These are phyloP conservation scores for Mucor irregularis DNA, from an alignment of 371 early-diverging fungal species.

Conservation along the genomic window DNA sequence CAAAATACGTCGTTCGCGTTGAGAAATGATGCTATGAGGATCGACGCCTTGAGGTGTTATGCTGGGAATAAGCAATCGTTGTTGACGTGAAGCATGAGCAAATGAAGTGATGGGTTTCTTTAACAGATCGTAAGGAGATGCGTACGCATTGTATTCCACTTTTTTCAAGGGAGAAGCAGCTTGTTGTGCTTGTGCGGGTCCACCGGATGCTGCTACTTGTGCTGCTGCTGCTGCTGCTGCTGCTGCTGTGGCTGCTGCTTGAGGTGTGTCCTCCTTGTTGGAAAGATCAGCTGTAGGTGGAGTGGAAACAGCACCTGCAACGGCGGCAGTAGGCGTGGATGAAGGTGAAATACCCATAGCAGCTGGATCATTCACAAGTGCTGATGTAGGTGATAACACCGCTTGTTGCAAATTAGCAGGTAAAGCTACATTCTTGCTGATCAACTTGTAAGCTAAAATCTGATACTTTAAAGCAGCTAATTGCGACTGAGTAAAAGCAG, in stretches of 20 bases:
- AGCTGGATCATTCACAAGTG: background rate
- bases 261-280: background rate
- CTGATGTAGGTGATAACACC: constrained; percentile 54
- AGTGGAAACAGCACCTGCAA: background rate
- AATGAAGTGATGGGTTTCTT: constrained; percentile 50
- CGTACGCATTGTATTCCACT: constrained; percentile 30
- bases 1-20: constrained; percentile 73
- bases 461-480: constrained; percentile 72
- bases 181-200: too few relatives aligned
- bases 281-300: background rate
- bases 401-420: constrained; percentile 72
- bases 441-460: constrained; percentile 78
- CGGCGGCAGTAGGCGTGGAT: background rate
- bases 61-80: constrained; percentile 69
- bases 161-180: constrained; percentile 4
- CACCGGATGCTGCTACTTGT: background rate
- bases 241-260: constrained; percentile 2
- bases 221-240: constrained; percentile 3
- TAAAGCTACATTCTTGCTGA: constrained; percentile 79
- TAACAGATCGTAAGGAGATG: constrained; percentile 58
- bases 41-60: constrained; percentile 80
- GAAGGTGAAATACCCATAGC: background rate
- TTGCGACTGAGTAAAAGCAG: constrained; percentile 63
- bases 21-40: constrained; percentile 66
- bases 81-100: constrained; percentile 65